Evolutionary conservation across 2,329 filamentous ascomycete genomes (phyloP).

Genomic region (Colletotrichum eremochloae): DNA sequence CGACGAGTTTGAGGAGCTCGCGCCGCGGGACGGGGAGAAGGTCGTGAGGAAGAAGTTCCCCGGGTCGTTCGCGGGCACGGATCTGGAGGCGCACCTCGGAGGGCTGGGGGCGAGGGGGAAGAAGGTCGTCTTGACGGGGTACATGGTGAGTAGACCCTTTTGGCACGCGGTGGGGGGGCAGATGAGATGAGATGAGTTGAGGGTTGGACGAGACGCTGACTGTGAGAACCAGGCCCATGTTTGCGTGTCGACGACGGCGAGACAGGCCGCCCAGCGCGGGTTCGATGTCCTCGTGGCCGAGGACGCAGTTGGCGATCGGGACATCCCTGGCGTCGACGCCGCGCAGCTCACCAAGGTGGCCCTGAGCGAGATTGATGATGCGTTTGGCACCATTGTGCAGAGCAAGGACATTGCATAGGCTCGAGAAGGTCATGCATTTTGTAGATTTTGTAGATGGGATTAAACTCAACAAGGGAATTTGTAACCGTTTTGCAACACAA

Average conservation of each 20-base stretch:
- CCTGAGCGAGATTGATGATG: conserved; percentile 72
- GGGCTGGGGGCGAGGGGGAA: conserved; percentile 62
- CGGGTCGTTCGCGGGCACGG: conserved; percentile 71
- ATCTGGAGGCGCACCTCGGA: conserved; percentile 67
- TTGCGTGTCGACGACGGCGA: conserved; percentile 72
- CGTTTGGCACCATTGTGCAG: conserved; percentile 71
- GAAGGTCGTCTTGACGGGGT: conserved; percentile 73
- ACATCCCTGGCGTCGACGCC: conserved; percentile 73
- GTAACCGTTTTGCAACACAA: not conserved
- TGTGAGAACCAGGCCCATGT: conserved; percentile 70
- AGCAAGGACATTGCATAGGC: conserved; percentile 46
- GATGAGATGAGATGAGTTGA: no score
- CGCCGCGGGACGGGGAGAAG: conserved; percentile 66
- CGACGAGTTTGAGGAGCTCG: conserved; percentile 71
- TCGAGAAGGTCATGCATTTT: no score
- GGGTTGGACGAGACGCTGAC: not conserved
- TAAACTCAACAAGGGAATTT: not conserved
- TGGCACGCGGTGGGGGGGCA: no score
- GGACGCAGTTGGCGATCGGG: conserved; percentile 74
- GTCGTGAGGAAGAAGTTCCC: conserved; percentile 70
- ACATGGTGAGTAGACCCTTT: conserved; percentile 61
- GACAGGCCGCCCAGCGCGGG: conserved; percentile 70
- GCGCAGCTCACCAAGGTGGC: conserved; percentile 64
- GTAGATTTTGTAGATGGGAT: no score
- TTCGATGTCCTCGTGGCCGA: conserved; percentile 73